phyloP scores from a whole-genome alignment of 2,329 filamentous ascomycete species.

The Aspergillus intermedius region DNA sequence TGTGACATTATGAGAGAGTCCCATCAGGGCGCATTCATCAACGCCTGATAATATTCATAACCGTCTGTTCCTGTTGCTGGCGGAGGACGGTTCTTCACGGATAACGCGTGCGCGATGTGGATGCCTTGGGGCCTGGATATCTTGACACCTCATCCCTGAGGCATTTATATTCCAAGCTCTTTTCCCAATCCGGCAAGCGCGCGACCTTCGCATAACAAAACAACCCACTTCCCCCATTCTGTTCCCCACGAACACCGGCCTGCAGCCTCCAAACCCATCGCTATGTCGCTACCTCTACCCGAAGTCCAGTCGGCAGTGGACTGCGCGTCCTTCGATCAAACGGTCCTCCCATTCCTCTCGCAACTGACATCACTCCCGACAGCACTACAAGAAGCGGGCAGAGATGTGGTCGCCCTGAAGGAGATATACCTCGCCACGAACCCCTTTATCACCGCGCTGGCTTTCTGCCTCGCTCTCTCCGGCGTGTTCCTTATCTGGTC shows the following conservation, averaged over 20 bases:
- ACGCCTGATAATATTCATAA: neutral
- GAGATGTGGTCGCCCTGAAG: slow-evolving; percentile 56
- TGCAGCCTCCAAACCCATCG: neutral
- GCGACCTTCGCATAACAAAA: neutral
- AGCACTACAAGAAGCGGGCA: slow-evolving; percentile 54
- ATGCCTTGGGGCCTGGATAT: slow-evolving; percentile 2
- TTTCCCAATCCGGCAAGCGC: slow-evolving; percentile 4
- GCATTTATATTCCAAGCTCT: neutral
- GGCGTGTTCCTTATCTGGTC: slow-evolving; percentile 67
- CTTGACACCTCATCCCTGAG: neutral
- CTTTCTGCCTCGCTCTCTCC: slow-evolving; percentile 64
- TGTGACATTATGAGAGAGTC: slow-evolving; percentile 23
- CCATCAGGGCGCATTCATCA: neutral
- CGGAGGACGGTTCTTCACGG: neutral
- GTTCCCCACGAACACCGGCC: neutral
- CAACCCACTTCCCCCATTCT: neutral
- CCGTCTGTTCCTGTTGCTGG: neutral
- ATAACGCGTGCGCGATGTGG: neutral
- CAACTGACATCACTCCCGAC: slow-evolving; percentile 65
- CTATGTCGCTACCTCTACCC: slow-evolving; percentile 59
- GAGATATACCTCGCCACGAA: slow-evolving; percentile 78
- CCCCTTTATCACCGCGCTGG: slow-evolving; percentile 69
- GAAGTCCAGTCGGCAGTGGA: slow-evolving; percentile 63
- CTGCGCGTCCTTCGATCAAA: slow-evolving; percentile 67
- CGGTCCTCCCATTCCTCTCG: slow-evolving; percentile 66